A percentile compares a stretch with the other conserved stretches of the same genome.
Evolutionary conservation across 2,329 filamentous ascomycete genomes (phyloP).

Genomic region (Fusarium guadeloupense): DNA sequence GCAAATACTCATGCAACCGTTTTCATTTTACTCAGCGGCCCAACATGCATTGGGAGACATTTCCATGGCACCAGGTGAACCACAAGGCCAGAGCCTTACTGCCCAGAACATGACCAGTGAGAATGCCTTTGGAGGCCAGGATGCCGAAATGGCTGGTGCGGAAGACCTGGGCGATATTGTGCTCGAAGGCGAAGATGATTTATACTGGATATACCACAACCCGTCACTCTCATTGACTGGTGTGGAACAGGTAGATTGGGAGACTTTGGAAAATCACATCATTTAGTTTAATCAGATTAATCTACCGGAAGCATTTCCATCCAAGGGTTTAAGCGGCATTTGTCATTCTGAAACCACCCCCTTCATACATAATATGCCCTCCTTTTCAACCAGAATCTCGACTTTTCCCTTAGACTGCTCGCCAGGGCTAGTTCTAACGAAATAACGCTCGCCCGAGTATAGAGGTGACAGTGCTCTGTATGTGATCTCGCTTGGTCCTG

Average conservation of each 20-base stretch:
- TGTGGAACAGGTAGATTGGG: constrained; percentile 22
- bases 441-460: background rate
- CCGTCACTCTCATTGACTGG: constrained; percentile 17
- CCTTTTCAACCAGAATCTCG: background rate
- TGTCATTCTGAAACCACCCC: background rate
- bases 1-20: constrained; percentile 3
- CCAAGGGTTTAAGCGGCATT: background rate
- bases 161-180: constrained; percentile 22
- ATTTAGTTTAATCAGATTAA: background rate
- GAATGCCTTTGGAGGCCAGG: background rate
- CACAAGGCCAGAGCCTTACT: background rate
- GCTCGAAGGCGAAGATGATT: constrained; percentile 18
- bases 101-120: background rate
- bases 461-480: background rate
- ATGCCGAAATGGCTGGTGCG: background rate
- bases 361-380: background rate
- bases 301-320: background rate
- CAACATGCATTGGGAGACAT: background rate
- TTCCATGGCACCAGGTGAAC: background rate
- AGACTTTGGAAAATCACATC: constrained; percentile 7
- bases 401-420: background rate
- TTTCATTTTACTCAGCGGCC: constrained; percentile 1
- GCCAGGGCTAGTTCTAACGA: background rate
- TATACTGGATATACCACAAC: constrained; percentile 28
- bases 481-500: background rate